Evolutionary conservation across 2,329 filamentous ascomycete species (phyloP).

Genomic region (Simplicillium aogashimaense): DNA sequence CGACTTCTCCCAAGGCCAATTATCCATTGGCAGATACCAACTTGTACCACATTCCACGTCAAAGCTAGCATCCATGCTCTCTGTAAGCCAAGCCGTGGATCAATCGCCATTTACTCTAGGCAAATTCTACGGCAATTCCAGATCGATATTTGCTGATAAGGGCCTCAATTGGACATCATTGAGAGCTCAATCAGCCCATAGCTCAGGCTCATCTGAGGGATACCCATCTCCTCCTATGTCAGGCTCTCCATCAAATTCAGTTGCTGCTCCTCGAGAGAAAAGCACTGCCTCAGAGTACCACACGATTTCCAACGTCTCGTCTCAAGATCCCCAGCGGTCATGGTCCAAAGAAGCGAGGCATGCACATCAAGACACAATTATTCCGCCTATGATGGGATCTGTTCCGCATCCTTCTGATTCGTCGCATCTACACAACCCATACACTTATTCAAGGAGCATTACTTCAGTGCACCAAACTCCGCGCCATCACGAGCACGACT

Average conservation of each 20-base stretch:
- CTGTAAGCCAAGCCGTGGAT: slow-evolving; percentile 32
- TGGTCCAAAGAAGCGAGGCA: too few species aligned
- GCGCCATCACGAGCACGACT: too few species aligned
- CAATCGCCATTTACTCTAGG: slow-evolving; percentile 38
- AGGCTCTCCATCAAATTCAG: slow-evolving; percentile 44
- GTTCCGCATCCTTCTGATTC: too few species aligned
- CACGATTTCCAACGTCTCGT: too few species aligned
- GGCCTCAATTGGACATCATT: slow-evolving; percentile 31
- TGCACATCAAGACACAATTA: too few species aligned
- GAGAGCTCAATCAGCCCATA: slow-evolving; percentile 35
- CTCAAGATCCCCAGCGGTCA: slow-evolving; percentile 2
- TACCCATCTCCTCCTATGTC: slow-evolving; percentile 70
- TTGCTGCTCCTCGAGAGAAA: slow-evolving; percentile 28
- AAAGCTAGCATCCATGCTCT: slow-evolving; percentile 39
- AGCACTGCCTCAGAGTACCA: slow-evolving; percentile 17
- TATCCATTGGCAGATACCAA: too few species aligned
- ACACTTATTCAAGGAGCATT: too few species aligned
- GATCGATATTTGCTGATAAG: slow-evolving; percentile 45
- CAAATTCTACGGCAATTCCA: slow-evolving; percentile 47
- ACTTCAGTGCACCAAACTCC: too few species aligned
- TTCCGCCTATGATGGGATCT: too few species aligned
- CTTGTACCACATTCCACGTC: too few species aligned
- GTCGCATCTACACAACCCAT: too few species aligned
- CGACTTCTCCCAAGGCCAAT: too few species aligned
- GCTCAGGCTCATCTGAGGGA: slow-evolving; percentile 46